Evolutionary conservation across 2,329 filamentous ascomycete genomes (phyloP).

Genomic region (Calonectria hongkongensis): DNA sequence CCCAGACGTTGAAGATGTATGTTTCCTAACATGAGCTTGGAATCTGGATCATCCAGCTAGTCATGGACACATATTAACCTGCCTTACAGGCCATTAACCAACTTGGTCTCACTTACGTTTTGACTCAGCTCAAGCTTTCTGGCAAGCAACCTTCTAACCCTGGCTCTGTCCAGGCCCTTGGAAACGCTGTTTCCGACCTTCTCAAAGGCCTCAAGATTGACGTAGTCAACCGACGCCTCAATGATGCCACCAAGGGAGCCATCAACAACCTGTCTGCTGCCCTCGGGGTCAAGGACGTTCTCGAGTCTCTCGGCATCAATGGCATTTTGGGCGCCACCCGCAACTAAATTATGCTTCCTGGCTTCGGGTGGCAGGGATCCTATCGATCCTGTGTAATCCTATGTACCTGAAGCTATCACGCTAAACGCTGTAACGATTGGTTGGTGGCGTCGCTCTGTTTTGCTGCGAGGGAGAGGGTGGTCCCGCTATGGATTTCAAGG

Average conservation of each 20-base stretch:
- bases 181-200: neutral
- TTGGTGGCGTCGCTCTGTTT: slow-evolving; percentile 19
- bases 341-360: neutral
- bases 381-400: neutral
- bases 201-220: neutral
- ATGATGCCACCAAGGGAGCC: neutral
- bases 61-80: neutral
- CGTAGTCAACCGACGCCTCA: neutral
- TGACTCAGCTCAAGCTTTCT: neutral
- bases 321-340: neutral
- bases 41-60: too few species aligned
- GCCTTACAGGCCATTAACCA: neutral
- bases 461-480: slow-evolving; percentile 6
- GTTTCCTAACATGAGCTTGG: neutral
- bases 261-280: neutral
- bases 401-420: neutral
- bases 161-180: neutral
- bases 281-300: neutral
- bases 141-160: neutral
- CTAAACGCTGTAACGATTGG: slow-evolving; percentile 15
- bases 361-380: neutral
- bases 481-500: too few species aligned
- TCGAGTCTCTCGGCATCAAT: neutral
- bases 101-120: neutral
- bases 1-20: neutral